phyloP scores from a whole-genome alignment of 768 basidiomycete species.

The Phylloporus arenicola region DNA sequence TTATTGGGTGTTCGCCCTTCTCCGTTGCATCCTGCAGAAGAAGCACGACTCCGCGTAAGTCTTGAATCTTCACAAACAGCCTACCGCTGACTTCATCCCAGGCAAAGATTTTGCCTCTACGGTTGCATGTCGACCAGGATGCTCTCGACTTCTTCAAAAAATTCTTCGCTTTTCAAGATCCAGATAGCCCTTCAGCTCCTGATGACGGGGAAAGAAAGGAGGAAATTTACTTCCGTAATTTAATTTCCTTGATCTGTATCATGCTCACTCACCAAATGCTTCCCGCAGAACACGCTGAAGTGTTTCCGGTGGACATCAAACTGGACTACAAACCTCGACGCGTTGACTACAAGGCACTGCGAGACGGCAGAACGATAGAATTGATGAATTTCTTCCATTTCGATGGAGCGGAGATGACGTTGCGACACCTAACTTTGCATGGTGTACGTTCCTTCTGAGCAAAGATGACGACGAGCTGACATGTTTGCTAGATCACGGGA shows the following conservation, averaged over 20 bases:
- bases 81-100: slow-evolving; percentile 26
- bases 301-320: slow-evolving; percentile 92
- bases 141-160: slow-evolving; percentile 97
- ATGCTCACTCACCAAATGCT: slow-evolving; percentile 1
- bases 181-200: slow-evolving; percentile 35
- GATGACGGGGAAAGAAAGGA: slow-evolving; percentile 32
- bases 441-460: slow-evolving; percentile 58
- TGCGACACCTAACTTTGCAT: slow-evolving; percentile 85
- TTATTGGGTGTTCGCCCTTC: slow-evolving; percentile 70
- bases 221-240: slow-evolving; percentile 72
- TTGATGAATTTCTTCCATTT: slow-evolving; percentile 99
- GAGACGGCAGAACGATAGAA: slow-evolving; percentile 89
- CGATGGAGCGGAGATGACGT: slow-evolving; percentile 96
- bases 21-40: slow-evolving; percentile 60
- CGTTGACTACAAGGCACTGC: slow-evolving; percentile 88
- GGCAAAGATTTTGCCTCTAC: slow-evolving; percentile 86
- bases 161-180: slow-evolving; percentile 85
- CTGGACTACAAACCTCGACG: slow-evolving; percentile 97
- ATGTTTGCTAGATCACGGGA: slow-evolving; percentile 73
- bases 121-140: slow-evolving; percentile 96
- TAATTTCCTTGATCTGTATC: slow-evolving; percentile 1
- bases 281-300: slow-evolving; percentile 78
- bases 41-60: slow-evolving; percentile 63
- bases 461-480: slow-evolving; percentile 8
- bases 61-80: neutral